Percentiles rank a stretch among this genome's conserved stretches.
Conservation (phyloP, 306 rosid genomes). For the Aeschynomene evenia region DNA sequence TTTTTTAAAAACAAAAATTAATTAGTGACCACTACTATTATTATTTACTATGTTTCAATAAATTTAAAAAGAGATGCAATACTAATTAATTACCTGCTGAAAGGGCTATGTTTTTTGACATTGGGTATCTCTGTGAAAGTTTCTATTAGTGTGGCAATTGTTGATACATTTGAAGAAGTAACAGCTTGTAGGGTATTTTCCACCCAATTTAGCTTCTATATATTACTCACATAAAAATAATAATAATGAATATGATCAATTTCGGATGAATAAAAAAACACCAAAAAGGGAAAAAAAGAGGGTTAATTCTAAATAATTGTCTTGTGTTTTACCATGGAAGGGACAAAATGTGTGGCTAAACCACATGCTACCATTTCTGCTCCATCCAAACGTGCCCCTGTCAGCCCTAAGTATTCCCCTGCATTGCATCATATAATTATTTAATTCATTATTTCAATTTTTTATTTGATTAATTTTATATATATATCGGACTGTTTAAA, state of each 20-base stretch:
- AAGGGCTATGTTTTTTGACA: constrained; percentile 11
- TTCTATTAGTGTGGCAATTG: not conserved
- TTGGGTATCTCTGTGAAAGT: not conserved
- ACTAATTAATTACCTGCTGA: constrained; percentile 9
- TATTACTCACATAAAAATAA: not conserved
- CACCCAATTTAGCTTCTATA: constrained; percentile 28
- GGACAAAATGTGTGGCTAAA: constrained; percentile 40
- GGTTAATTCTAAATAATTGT: too few relatives aligned
- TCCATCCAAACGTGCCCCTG: constrained; percentile 27
- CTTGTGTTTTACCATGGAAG: constrained; percentile 23
- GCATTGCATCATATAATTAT: not conserved
- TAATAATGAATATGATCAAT: too few relatives aligned
- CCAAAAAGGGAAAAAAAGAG: too few relatives aligned
- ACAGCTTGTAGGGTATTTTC: constrained; percentile 22
- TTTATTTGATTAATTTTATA: too few relatives aligned
- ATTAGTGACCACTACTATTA: too few relatives aligned
- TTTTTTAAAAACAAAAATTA: not conserved
- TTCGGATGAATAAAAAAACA: too few relatives aligned
- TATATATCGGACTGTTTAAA: too few relatives aligned
- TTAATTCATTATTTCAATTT: too few relatives aligned
- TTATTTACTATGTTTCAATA: too few relatives aligned
- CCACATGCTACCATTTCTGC: constrained; percentile 40
- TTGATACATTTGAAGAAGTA: constrained; percentile 14
- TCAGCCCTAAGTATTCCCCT: constrained; percentile 35
- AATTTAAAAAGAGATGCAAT: not conserved